phyloP scores from a whole-genome alignment of 306 rosid genomes.

The Vigna radiata region DNA sequence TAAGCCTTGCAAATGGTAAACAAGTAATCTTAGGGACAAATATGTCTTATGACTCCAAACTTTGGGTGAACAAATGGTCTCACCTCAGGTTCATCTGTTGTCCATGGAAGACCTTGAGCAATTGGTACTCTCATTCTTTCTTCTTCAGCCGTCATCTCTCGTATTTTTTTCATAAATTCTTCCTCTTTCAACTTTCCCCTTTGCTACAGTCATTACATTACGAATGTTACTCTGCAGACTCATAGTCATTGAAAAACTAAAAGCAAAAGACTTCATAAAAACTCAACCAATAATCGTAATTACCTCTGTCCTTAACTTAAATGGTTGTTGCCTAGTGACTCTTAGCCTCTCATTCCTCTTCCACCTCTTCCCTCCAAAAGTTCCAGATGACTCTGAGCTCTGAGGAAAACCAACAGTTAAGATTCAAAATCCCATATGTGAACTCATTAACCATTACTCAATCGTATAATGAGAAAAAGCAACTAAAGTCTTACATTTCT shows the following conservation, averaged over 20 bases:
- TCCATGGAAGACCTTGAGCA: slow-evolving; percentile 98
- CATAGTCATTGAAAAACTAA: slow-evolving; percentile 21
- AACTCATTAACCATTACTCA: slow-evolving; percentile 22
- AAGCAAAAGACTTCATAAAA: neutral
- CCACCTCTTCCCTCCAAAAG: slow-evolving; percentile 75
- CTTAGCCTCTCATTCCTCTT: slow-evolving; percentile 70
- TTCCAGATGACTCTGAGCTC: slow-evolving; percentile 74
- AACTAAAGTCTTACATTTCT: slow-evolving; percentile 72
- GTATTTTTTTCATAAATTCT: slow-evolving; percentile 76
- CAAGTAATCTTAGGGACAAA: slow-evolving; percentile 16
- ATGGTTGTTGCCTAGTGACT: slow-evolving; percentile 77
- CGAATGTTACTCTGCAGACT: slow-evolving; percentile 35
- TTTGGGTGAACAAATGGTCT: slow-evolving; percentile 32
- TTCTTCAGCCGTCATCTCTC: slow-evolving; percentile 72
- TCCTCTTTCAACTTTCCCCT: slow-evolving; percentile 88
- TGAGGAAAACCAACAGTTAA: slow-evolving; percentile 39
- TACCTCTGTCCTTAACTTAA: slow-evolving; percentile 95
- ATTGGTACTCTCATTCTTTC: slow-evolving; percentile 79
- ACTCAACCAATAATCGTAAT: slow-evolving; percentile 6
- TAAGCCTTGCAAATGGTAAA: slow-evolving; percentile 11
- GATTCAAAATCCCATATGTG: slow-evolving; percentile 7
- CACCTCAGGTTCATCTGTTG: slow-evolving; percentile 98
- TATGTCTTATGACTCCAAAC: slow-evolving; percentile 5
- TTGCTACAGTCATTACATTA: slow-evolving; percentile 62
- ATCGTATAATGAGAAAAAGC: neutral